Evolutionary conservation across 805 yeast genomes (phyloP).

Genomic region (Ogataea glucozyma): DNA sequence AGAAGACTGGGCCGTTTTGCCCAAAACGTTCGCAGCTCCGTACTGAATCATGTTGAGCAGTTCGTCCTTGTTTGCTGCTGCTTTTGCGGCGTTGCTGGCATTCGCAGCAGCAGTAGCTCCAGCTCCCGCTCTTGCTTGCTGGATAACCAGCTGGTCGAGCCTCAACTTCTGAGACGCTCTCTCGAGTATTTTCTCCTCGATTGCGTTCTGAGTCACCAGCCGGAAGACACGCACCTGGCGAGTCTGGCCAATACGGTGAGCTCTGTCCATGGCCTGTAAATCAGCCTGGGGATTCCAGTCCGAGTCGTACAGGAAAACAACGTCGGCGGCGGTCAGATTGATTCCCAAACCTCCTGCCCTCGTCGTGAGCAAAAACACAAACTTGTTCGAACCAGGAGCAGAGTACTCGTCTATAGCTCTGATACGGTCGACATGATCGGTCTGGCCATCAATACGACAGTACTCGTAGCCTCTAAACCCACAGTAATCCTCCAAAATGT

Average conservation of each 20-base stretch:
- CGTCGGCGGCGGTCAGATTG: conserved; percentile 77
- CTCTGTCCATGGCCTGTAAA: conserved; percentile 87
- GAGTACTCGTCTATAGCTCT: conserved; percentile 77
- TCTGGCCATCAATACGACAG: conserved; percentile 82
- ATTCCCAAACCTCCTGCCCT: conserved; percentile 92
- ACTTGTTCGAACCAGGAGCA: conserved; percentile 69
- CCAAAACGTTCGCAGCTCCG: conserved; percentile 72
- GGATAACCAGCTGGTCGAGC: conserved; percentile 79
- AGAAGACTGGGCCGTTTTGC: conserved; percentile 26
- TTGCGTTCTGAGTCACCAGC: conserved; percentile 77
- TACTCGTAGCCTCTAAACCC: conserved; percentile 66
- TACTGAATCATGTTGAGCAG: conserved; percentile 79
- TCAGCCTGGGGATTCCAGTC: conserved; percentile 93
- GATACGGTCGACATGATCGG: conserved; percentile 76
- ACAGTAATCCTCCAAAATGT: conserved; percentile 79
- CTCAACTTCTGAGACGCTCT: conserved; percentile 79
- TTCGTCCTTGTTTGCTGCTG: conserved; percentile 62
- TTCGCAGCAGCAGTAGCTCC: too few relatives aligned
- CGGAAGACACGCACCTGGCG: conserved; percentile 80
- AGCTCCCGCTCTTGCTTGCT: conserved; percentile 45
- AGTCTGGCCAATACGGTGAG: conserved; percentile 85
- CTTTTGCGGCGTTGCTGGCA: conserved; percentile 30
- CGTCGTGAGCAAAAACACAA: conserved; percentile 74
- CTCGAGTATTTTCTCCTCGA: conserved; percentile 79
- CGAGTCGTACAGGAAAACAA: conserved; percentile 73